These are phyloP conservation scores for Herpetospermum pedunculosum DNA, from an alignment of 306 rosid species.

Conservation along the genomic window DNA sequence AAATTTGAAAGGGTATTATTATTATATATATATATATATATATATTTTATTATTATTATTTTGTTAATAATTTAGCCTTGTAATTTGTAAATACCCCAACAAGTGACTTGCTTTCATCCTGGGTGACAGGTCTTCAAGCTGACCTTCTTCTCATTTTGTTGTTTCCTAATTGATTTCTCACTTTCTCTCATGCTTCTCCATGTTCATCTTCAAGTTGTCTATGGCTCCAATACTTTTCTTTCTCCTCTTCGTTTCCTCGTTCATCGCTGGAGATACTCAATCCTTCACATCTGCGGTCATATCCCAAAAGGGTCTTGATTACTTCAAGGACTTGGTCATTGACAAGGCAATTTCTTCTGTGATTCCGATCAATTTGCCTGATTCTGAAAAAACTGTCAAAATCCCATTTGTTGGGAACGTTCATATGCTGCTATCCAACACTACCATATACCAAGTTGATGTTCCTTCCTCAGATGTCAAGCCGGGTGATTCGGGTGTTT, in stretches of 20 bases:
- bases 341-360: conserved; percentile 52
- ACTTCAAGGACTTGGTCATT: conserved; percentile 52
- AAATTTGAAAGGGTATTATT: too few relatives aligned
- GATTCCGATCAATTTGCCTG: conserved; percentile 48
- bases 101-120: not conserved
- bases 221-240: conserved; percentile 40
- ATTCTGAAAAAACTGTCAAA: conserved; percentile 35
- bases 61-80: too few relatives aligned
- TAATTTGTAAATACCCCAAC: too few relatives aligned
- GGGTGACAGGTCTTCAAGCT: too few relatives aligned
- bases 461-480: conserved; percentile 47
- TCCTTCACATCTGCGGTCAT: conserved; percentile 47
- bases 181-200: conserved; percentile 11
- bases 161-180: too few relatives aligned
- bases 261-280: conserved; percentile 27
- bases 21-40: too few relatives aligned
- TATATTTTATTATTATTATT: too few relatives aligned
- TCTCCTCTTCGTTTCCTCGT: conserved; percentile 28
- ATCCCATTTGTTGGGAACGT: conserved; percentile 67
- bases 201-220: conserved; percentile 12
- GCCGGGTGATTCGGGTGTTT: conserved; percentile 49
- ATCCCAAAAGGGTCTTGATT: conserved; percentile 70
- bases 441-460: conserved; percentile 42
- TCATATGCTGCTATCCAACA: conserved; percentile 41
- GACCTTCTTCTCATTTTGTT: too few relatives aligned